phyloP scores from a whole-genome alignment of 306 rosid genomes.

The Quercus ilex region DNA sequence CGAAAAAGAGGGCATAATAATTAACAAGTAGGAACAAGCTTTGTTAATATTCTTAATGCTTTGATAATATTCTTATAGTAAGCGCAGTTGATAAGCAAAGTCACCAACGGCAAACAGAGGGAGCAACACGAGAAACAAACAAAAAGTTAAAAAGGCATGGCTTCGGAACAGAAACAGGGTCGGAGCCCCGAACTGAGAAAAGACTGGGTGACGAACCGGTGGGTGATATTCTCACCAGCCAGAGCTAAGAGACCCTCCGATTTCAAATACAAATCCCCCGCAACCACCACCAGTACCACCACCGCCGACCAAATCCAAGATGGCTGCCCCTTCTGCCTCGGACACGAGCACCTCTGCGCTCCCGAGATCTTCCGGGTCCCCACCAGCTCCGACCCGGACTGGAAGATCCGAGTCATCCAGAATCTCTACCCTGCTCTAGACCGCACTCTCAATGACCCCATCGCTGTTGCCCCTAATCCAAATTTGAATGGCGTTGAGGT shows the following conservation, averaged over 20 bases:
- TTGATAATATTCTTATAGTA: no score
- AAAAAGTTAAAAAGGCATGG: neutral
- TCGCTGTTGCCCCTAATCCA: neutral
- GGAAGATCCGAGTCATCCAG: slow-evolving; percentile 50
- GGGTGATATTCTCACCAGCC: slow-evolving; percentile 57
- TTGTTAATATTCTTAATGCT: no score
- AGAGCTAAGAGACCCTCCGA: slow-evolving; percentile 57
- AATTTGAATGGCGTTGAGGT: slow-evolving; percentile 1
- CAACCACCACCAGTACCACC: neutral
- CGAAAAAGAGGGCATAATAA: no score
- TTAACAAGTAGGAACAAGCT: no score
- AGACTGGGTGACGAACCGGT: slow-evolving; percentile 42
- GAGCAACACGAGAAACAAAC: neutral
- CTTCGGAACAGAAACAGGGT: neutral
- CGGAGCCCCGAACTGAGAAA: slow-evolving; percentile 35
- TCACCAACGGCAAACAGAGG: neutral
- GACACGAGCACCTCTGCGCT: slow-evolving; percentile 52
- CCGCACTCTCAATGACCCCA: slow-evolving; percentile 3
- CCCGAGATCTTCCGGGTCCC: slow-evolving; percentile 57
- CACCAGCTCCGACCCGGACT: slow-evolving; percentile 15
- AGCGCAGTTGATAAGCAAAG: neutral
- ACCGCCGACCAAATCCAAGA: neutral
- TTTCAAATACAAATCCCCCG: slow-evolving; percentile 44
- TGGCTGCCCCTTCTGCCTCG: slow-evolving; percentile 50
- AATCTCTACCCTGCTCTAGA: slow-evolving; percentile 49